Percentiles rank a stretch among this genome's conserved stretches.
Conservation (phyloP, 768 basidiomycete genomes). For the Mycena sanguinolenta region DNA sequence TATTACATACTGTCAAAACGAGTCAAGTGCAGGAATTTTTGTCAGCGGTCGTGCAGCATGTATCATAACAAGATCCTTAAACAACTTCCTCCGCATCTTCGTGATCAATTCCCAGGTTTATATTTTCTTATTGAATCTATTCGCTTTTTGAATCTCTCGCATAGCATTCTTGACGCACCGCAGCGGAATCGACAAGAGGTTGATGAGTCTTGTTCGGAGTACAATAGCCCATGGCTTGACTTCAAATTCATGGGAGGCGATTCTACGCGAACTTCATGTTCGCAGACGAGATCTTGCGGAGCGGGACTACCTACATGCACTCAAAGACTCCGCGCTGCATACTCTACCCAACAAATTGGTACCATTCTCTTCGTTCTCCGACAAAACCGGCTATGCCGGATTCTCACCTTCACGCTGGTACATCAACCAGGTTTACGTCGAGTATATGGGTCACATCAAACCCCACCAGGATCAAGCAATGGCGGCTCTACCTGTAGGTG, state of each 20-base stretch:
- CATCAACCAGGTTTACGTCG: slow-evolving; percentile 3
- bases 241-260: too few relatives aligned
- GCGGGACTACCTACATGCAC: slow-evolving; percentile 10
- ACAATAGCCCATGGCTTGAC: too few relatives aligned
- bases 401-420: too few relatives aligned
- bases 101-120: slow-evolving; percentile 7
- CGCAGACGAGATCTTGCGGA: too few relatives aligned
- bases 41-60: not conserved
- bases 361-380: not conserved
- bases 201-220: too few relatives aligned
- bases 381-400: slow-evolving; percentile 6
- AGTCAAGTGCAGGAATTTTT: not conserved
- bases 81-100: slow-evolving; percentile 4
- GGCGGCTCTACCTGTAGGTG: not conserved
- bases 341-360: not conserved
- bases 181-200: too few relatives aligned
- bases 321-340: not conserved
- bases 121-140: too few relatives aligned
- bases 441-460: slow-evolving; percentile 5
- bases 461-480: slow-evolving; percentile 16
- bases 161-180: too few relatives aligned
- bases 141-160: too few relatives aligned
- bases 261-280: too few relatives aligned
- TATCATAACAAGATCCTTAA: slow-evolving; percentile 5
- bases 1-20: too few relatives aligned